Evolutionary conservation across 78 protist genomes (phyloP), one percentile per base, ranked within the genome.

Genomic region (Dictyostelium capitatum): DNA sequence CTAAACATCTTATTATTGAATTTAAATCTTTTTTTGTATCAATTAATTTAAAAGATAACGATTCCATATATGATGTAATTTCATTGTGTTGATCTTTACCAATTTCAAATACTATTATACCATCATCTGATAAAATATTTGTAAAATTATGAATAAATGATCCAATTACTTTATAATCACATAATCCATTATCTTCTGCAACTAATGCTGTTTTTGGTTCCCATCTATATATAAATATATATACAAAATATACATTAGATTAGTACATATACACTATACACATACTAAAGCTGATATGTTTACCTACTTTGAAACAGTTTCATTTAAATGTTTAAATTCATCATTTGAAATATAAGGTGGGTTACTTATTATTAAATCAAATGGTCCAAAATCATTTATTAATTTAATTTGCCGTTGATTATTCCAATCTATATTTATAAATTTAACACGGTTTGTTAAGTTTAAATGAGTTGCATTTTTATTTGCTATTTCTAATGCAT

Each of bases 151-250:
- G 46, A 47, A 85, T 74, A n/a, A 79, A 75, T 25, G 62, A 57
- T 37, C 69, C 73, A 25, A 85, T 85, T 6, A 12, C 48, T 32
- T 75, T 62, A 75, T 85, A 85, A 57, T 85, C 92, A 59, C 62
- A 10, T 47, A 75, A 85, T 57, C 92, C 92, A 75, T 85, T 75
- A 19, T 75, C 51, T 23, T 75, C 65, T 7, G 92, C 92, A 28
- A 85, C 57, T 57, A 85, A 75, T 74, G 92, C 92, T 75, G 92
- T 53, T 43, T 37, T 75, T 4, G 92, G 92, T 75, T 85, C 92
- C 25, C 25, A 85, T 67, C 83, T 79, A 79, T 28, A 70, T 19
- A 70, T 10, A 28, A 37, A 14, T 14, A 51, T 15, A n/a, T n/a
- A n/a, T n/a, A n/a, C n/a, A n/a, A n/a, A n/a, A n/a, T n/a, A n/a